phyloP scores from a whole-genome alignment of 2,329 filamentous ascomycete species.

The Epichloe baconii region DNA sequence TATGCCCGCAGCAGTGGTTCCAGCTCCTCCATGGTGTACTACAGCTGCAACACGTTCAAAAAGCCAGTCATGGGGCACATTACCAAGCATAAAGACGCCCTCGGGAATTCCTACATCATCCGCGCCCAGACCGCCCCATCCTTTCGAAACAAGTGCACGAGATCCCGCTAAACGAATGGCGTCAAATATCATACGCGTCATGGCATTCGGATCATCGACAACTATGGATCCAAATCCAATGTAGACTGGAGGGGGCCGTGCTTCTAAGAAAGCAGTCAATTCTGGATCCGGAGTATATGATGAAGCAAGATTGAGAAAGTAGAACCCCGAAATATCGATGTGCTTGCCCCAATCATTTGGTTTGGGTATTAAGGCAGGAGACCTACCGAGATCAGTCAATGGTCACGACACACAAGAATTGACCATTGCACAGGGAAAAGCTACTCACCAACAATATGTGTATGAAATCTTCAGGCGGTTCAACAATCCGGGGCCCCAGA shows the following conservation, averaged over 20 bases:
- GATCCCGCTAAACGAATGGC: slow-evolving; percentile 53
- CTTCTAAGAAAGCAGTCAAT: slow-evolving; percentile 51
- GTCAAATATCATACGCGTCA: slow-evolving; percentile 61
- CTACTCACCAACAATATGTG: slow-evolving; percentile 68
- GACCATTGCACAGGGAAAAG: neutral
- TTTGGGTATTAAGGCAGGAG: slow-evolving; percentile 64
- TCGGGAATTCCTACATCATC: slow-evolving; percentile 59
- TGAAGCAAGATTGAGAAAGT: slow-evolving; percentile 55
- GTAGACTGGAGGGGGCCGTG: slow-evolving; percentile 62
- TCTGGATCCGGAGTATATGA: slow-evolving; percentile 53
- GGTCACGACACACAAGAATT: slow-evolving; percentile 1
- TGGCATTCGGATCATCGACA: slow-evolving; percentile 57
- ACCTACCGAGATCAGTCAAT: slow-evolving; percentile 24
- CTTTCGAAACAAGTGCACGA: slow-evolving; percentile 73
- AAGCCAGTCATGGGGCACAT: slow-evolving; percentile 80
- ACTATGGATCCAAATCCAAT: slow-evolving; percentile 79
- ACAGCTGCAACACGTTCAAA: slow-evolving; percentile 72
- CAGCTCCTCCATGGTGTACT: slow-evolving; percentile 78
- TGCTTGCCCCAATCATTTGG: slow-evolving; percentile 62
- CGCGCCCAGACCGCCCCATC: slow-evolving; percentile 74
- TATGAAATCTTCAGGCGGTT: slow-evolving; percentile 65
- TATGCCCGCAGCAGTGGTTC: slow-evolving; percentile 80
- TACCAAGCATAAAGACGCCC: slow-evolving; percentile 70
- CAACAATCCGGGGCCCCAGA: slow-evolving; percentile 73
- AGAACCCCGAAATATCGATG: slow-evolving; percentile 65